Evolutionary conservation across 106 monocot species (phyloP).

Genomic region (Phalaenopsis aphrodite): DNA sequence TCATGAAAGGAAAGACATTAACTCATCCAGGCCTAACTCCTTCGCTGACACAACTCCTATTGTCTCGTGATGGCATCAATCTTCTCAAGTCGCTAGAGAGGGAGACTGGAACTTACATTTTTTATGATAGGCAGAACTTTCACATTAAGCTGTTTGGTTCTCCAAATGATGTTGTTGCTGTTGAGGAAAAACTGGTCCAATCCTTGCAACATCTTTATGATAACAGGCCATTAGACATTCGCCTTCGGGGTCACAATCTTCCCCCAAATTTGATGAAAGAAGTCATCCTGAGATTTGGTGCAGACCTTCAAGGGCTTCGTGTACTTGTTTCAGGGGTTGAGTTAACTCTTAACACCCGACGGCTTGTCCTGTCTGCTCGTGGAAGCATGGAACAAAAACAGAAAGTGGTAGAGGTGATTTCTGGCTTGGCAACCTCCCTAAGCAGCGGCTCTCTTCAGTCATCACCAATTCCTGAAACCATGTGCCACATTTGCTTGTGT

Average conservation of each 20-base stretch:
- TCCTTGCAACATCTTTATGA: slow-evolving; percentile 45
- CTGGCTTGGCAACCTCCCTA: slow-evolving; percentile 17
- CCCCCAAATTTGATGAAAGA: slow-evolving; percentile 79
- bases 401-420: slow-evolving; percentile 50
- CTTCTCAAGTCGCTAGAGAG: slow-evolving; percentile 46
- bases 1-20: slow-evolving; percentile 62
- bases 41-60: slow-evolving; percentile 26
- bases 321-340: slow-evolving; percentile 41
- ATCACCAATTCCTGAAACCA: slow-evolving; percentile 17
- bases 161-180: slow-evolving; percentile 16
- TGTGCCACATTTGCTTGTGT: slow-evolving; percentile 86
- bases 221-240: slow-evolving; percentile 51
- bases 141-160: slow-evolving; percentile 61
- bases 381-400: slow-evolving; percentile 62
- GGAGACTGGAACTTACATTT: slow-evolving; percentile 53
- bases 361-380: slow-evolving; percentile 42
- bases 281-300: slow-evolving; percentile 54
- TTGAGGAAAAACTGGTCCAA: slow-evolving; percentile 44
- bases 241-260: slow-evolving; percentile 39
- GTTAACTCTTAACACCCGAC: slow-evolving; percentile 42
- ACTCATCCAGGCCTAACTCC: slow-evolving; percentile 44
- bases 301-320: slow-evolving; percentile 53
- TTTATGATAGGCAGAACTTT: slow-evolving; percentile 55
- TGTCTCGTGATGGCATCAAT: slow-evolving; percentile 50
- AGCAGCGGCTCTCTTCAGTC: background rate